A percentile compares a stretch with the other conserved stretches of the same genome.
Conservation (phyloP, 1,284 basidiomycete species). For the Papiliotrema flavescens region DNA sequence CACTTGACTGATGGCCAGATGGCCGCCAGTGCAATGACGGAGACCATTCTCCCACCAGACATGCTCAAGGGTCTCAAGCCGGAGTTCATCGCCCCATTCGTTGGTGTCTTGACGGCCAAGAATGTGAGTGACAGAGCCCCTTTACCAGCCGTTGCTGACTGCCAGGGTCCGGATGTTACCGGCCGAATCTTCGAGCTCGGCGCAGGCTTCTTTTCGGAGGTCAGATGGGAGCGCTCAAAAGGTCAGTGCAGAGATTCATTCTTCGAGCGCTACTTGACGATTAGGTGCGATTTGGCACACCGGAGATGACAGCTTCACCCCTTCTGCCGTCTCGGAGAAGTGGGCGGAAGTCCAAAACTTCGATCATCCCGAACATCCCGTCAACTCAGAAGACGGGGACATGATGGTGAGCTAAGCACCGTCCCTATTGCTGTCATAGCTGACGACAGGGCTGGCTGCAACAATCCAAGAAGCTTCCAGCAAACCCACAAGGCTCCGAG, state of each 20-base stretch:
- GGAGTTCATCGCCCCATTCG: conserved; percentile 89
- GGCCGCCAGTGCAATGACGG: conserved; percentile 90
- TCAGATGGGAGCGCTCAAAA: conserved; percentile 88
- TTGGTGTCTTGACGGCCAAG: conserved; percentile 58
- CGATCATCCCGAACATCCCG: conserved; percentile 67
- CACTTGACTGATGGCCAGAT: conserved; percentile 54
- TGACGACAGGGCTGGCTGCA: conserved; percentile 53
- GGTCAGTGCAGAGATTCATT: too few relatives aligned
- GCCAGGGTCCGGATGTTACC: conserved; percentile 72
- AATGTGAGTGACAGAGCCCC: conserved; percentile 25
- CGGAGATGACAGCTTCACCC: conserved; percentile 79
- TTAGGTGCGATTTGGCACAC: conserved; percentile 77
- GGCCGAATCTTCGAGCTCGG: conserved; percentile 93
- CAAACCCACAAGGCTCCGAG: conserved; percentile 70
- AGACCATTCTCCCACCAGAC: conserved; percentile 94
- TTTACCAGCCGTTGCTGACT: conserved; percentile 34
- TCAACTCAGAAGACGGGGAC: conserved; percentile 66
- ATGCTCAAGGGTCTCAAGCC: conserved; percentile 91
- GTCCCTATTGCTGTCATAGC: not conserved
- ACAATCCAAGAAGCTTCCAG: conserved; percentile 61
- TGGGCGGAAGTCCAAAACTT: conserved; percentile 84
- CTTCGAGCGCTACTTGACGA: too few relatives aligned
- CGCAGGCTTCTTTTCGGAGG: conserved; percentile 86
- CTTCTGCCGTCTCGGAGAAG: conserved; percentile 81
- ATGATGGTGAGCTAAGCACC: conserved; percentile 53